Percentiles rank a stretch among this genome's conserved stretches.
These are phyloP conservation scores for Pestalotiopsis sp. DNA, from an alignment of 2,329 filamentous ascomycete species.

Conservation along the genomic window DNA sequence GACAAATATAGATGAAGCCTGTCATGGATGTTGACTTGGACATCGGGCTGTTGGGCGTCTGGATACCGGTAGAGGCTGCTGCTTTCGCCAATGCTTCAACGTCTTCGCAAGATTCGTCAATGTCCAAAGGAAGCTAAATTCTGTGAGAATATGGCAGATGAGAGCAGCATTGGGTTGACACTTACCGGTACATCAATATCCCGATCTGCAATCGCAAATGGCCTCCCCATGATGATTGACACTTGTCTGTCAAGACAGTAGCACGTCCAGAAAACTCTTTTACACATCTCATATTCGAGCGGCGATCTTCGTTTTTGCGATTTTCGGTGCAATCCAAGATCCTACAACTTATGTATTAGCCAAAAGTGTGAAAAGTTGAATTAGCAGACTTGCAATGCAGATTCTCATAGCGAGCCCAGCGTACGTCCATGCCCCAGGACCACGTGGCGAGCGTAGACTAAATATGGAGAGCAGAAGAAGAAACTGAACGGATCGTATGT, in stretches of 20 bases:
- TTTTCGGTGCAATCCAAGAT: slow-evolving; percentile 23
- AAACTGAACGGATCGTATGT: slow-evolving; percentile 20
- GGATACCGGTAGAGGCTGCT: neutral
- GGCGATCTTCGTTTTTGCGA: slow-evolving; percentile 13
- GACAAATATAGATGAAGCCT: slow-evolving; percentile 23
- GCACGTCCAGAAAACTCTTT: slow-evolving; percentile 31
- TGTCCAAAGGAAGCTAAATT: slow-evolving; percentile 25
- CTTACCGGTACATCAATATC: slow-evolving; percentile 26
- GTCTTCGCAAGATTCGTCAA: slow-evolving; percentile 24
- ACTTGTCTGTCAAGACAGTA: slow-evolving; percentile 32
- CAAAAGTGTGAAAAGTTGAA: neutral
- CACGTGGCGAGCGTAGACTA: slow-evolving; percentile 16
- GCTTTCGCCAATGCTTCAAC: slow-evolving; percentile 10
- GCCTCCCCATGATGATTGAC: slow-evolving; percentile 30
- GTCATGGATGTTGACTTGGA: slow-evolving; percentile 25
- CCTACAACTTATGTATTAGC: neutral
- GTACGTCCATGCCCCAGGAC: slow-evolving; percentile 21
- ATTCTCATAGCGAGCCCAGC: slow-evolving; percentile 21
- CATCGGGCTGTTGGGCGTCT: slow-evolving; percentile 12
- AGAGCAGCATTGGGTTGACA: neutral
- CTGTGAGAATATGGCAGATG: neutral
- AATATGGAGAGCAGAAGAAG: slow-evolving; percentile 23
- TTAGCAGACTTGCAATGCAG: slow-evolving; percentile 14
- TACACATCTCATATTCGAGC: slow-evolving; percentile 24
- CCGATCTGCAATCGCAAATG: slow-evolving; percentile 30